These are phyloP conservation scores for Apostasia ramifera DNA, from an alignment of 106 monocot species.

Conservation along the genomic window DNA sequence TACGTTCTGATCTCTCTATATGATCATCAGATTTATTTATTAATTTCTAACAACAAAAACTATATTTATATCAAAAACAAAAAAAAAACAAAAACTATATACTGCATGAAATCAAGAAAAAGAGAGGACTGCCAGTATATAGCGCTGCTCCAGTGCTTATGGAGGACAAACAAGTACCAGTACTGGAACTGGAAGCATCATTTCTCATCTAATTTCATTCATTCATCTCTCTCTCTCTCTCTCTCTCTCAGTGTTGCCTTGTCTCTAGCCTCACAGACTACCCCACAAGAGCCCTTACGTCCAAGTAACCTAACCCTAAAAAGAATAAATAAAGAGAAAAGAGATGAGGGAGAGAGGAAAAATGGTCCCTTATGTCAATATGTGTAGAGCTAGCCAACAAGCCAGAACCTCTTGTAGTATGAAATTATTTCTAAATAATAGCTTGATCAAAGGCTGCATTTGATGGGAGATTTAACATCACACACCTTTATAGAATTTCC, in stretches of 20 bases:
- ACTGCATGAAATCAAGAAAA: background rate
- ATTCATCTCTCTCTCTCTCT: background rate
- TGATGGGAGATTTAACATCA: too few species aligned
- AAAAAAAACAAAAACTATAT: too few species aligned
- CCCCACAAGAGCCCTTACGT: background rate
- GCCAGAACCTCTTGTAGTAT: background rate
- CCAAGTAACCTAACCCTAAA: background rate
- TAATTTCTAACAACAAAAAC: too few species aligned
- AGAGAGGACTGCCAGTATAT: background rate
- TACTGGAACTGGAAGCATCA: slow-evolving; percentile 2
- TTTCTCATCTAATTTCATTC: slow-evolving; percentile 2
- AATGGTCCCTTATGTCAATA: background rate
- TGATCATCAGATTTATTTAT: too few species aligned
- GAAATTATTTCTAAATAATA: too few species aligned
- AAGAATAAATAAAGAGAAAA: slow-evolving; percentile 2
- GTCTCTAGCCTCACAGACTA: background rate
- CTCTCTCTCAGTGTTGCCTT: background rate
- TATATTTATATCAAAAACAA: too few species aligned
- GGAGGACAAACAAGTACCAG: slow-evolving; percentile 3
- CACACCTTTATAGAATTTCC: too few species aligned
- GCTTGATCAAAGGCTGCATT: too few species aligned
- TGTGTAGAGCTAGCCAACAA: background rate
- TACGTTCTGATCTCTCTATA: too few species aligned
- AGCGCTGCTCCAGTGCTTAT: background rate
- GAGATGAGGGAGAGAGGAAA: background rate